Evolutionary conservation across 257 asterid genomes (phyloP).

Genomic region (Solanum stenotomum): DNA sequence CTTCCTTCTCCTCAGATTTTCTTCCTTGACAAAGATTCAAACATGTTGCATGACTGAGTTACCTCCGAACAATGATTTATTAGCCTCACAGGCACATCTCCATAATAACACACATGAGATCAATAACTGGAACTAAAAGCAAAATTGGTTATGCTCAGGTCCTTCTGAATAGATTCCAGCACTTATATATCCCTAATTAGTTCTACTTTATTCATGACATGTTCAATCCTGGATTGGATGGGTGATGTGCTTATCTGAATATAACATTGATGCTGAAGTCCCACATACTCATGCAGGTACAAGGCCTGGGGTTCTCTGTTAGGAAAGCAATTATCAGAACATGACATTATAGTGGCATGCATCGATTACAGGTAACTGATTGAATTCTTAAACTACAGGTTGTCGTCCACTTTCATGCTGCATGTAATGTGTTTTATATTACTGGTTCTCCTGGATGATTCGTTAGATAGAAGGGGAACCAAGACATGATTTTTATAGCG

Average conservation of each 20-base stretch:
- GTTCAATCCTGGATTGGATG: neutral
- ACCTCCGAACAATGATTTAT: neutral
- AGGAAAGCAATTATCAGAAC: constrained; percentile 84
- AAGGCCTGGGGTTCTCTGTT: constrained; percentile 98
- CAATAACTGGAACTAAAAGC: neutral
- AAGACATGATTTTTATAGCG: neutral
- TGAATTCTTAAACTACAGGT: neutral
- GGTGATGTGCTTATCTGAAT: neutral
- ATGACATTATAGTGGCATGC: constrained; percentile 93
- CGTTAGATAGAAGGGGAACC: neutral
- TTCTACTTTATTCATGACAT: neutral
- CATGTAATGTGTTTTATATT: neutral
- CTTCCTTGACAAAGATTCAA: neutral
- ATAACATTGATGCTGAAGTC: neutral
- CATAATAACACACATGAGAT: neutral
- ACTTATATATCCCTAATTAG: neutral
- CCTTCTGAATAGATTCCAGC: neutral
- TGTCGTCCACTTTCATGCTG: neutral
- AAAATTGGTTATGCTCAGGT: neutral
- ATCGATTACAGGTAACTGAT: constrained; percentile 76
- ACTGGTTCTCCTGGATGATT: neutral
- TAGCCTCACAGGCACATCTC: neutral
- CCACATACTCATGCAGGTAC: constrained; percentile 40
- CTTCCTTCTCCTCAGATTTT: neutral
- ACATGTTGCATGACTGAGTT: neutral